Conservation (phyloP, 2,329 filamentous ascomycete genomes). For the Hypoxylon sp. region DNA sequence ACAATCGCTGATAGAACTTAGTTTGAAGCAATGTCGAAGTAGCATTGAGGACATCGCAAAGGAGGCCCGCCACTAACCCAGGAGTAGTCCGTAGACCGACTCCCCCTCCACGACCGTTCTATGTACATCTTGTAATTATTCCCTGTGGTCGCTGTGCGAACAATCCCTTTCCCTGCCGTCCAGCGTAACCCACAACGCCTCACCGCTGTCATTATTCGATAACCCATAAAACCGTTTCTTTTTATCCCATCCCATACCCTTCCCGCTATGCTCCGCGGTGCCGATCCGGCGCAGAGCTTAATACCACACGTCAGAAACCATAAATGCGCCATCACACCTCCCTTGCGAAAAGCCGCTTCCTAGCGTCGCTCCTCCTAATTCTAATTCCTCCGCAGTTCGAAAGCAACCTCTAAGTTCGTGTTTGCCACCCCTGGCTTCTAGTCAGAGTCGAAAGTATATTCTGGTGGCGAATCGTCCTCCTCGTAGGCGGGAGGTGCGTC, state of each 20-base stretch:
- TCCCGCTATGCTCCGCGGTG: background rate
- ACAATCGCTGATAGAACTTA: background rate
- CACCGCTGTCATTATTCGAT: background rate
- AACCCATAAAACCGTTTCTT: background rate
- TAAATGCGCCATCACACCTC: background rate
- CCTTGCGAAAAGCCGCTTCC: background rate
- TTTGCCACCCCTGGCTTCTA: background rate
- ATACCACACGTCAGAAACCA: background rate
- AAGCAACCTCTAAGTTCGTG: background rate
- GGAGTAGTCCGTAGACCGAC: background rate
- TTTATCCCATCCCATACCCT: background rate
- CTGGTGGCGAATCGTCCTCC: background rate
- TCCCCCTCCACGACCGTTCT: conserved; percentile 4
- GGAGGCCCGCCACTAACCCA: conserved; percentile 7
- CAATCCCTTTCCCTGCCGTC: background rate
- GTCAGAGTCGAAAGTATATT: background rate
- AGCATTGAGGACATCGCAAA: background rate
- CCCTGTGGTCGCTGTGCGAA: background rate
- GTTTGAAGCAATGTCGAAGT: background rate
- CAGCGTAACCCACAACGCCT: background rate
- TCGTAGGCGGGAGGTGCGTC: background rate
- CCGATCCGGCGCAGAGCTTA: background rate
- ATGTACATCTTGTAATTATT: too few relatives aligned
- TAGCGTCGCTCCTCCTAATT: background rate
- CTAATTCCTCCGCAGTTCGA: background rate